Percentiles rank a stretch among this genome's conserved stretches.
These are phyloP conservation scores for Aurinia saxatilis DNA, from an alignment of 345 rosid genomes.

Conservation along the genomic window DNA sequence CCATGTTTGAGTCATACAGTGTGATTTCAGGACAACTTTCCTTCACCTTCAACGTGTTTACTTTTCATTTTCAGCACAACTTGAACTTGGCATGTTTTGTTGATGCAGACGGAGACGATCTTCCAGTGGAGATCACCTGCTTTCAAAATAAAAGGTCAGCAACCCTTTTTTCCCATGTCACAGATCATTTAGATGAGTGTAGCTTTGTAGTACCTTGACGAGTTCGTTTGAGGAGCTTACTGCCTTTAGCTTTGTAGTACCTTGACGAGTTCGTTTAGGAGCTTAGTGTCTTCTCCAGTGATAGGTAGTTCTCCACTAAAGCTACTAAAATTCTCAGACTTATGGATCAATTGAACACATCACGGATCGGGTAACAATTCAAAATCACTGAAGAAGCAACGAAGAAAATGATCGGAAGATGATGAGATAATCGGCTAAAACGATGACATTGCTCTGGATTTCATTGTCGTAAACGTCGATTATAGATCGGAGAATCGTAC, in stretches of 20 bases:
- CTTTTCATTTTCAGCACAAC: slow-evolving; percentile 89
- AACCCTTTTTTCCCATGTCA: not conserved
- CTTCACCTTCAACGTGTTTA: slow-evolving; percentile 74
- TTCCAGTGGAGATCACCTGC: slow-evolving; percentile 98
- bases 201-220: slow-evolving; percentile 51
- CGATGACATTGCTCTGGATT: too few species aligned
- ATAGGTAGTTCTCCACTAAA: slow-evolving; percentile 49
- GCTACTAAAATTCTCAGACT: too few species aligned
- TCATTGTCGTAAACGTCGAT: too few species aligned
- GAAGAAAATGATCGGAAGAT: too few species aligned
- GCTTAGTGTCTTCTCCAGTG: slow-evolving; percentile 61
- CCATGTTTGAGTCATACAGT: too few species aligned
- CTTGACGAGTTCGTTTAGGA: slow-evolving; percentile 94
- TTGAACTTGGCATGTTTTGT: slow-evolving; percentile 56
- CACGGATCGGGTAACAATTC: too few species aligned
- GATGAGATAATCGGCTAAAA: too few species aligned
- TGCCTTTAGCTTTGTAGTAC: slow-evolving; percentile 56
- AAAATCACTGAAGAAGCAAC: too few species aligned
- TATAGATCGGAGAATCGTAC: too few species aligned
- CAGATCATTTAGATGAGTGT: not conserved
- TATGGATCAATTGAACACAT: too few species aligned
- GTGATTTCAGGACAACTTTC: too few species aligned
- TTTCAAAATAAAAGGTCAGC: not conserved
- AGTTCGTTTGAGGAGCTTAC: slow-evolving; percentile 87
- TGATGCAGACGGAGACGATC: slow-evolving; percentile 67